A percentile compares a stretch with the other conserved stretches of the same genome.
Evolutionary conservation across 2,329 filamentous ascomycete genomes (phyloP).

Genomic region (Epichloe gansuensis): DNA sequence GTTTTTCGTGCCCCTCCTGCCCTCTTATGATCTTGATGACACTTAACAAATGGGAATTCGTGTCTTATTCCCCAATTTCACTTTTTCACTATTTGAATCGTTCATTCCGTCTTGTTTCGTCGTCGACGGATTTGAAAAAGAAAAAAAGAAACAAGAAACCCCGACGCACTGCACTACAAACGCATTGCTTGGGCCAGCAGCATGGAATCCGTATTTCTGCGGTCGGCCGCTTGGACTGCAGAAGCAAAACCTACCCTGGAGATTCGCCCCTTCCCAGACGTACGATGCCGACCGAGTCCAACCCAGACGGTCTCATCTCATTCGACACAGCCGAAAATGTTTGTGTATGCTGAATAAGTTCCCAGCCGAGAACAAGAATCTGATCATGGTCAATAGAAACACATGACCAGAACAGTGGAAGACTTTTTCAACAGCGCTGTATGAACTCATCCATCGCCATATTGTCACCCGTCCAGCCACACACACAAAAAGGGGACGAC

Average conservation of each 20-base stretch:
- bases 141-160: too few species aligned
- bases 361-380: too few species aligned
- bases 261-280: conserved; percentile 17
- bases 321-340: conserved; percentile 37
- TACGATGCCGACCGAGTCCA: conserved; percentile 25
- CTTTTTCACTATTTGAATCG: too few species aligned
- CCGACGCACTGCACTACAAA: too few species aligned
- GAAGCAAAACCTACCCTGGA: conserved; percentile 18
- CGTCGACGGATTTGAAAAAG: too few species aligned
- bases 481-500: background rate
- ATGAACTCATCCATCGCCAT: conserved; percentile 6
- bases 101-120: too few species aligned
- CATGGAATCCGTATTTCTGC: conserved; percentile 10
- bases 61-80: background rate
- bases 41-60: too few species aligned
- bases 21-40: too few species aligned
- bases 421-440: conserved; percentile 18
- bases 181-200: too few species aligned
- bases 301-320: conserved; percentile 30
- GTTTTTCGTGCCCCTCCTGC: too few species aligned
- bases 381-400: conserved; percentile 11
- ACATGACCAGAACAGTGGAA: conserved; percentile 26
- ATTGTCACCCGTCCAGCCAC: background rate
- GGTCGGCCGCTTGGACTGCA: conserved; percentile 13
- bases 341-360: background rate